phyloP scores from a whole-genome alignment of 441 rosid genomes.

The Eruca vesicaria region DNA sequence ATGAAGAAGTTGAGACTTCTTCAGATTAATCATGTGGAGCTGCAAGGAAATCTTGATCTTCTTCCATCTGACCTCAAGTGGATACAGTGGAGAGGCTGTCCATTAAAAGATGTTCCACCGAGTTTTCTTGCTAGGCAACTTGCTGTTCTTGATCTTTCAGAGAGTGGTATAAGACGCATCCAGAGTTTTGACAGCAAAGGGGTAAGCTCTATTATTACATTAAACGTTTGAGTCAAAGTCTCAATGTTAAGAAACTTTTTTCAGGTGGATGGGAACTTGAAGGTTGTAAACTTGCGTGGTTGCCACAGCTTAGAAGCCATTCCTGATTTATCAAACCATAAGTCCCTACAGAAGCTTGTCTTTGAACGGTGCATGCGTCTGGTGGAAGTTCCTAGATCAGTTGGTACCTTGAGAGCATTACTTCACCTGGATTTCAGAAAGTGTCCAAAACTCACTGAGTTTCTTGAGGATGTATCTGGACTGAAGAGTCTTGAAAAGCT shows the following conservation, averaged over 20 bases:
- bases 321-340: conserved; percentile 50
- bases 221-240: not conserved
- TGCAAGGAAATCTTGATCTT: conserved; percentile 49
- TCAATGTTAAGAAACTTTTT: not conserved
- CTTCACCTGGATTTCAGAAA: conserved; percentile 44
- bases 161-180: conserved; percentile 42
- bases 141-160: conserved; percentile 67
- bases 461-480: conserved; percentile 60
- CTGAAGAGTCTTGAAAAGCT: conserved; percentile 49
- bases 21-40: conserved; percentile 49
- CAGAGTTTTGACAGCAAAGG: conserved; percentile 23
- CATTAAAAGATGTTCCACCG: conserved; percentile 46
- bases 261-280: conserved; percentile 48
- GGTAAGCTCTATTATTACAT: conserved; percentile 37
- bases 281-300: conserved; percentile 42
- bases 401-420: conserved; percentile 45
- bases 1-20: conserved; percentile 61
- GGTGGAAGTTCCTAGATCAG: conserved; percentile 43
- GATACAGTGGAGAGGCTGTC: conserved; percentile 75
- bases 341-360: conserved; percentile 50
- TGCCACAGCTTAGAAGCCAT: conserved; percentile 43
- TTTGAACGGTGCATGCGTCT: conserved; percentile 42
- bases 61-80: conserved; percentile 57
- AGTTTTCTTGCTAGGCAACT: conserved; percentile 41
- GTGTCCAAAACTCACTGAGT: conserved; percentile 44